These are phyloP conservation scores for Singerocomus inundabilis DNA, from an alignment of 1,284 basidiomycete genomes.

Conservation along the genomic window DNA sequence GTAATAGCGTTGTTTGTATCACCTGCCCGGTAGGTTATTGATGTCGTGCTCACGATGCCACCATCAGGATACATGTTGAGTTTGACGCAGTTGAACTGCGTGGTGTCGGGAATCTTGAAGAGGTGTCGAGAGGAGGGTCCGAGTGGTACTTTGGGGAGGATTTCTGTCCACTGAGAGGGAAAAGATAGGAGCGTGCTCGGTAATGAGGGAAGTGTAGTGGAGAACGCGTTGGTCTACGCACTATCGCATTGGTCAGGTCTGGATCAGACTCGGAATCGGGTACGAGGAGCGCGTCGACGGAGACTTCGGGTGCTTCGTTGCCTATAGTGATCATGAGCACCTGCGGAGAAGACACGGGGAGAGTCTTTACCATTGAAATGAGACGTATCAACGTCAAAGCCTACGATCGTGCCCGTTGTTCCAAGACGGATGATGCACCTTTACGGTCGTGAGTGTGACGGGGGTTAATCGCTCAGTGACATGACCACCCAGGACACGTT, in stretches of 20 bases:
- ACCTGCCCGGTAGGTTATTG: background rate
- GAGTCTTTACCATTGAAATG: constrained; percentile 89
- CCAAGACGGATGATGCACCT: constrained; percentile 93
- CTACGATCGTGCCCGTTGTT: constrained; percentile 72
- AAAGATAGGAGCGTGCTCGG: background rate
- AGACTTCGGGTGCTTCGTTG: constrained; percentile 87
- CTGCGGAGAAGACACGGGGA: background rate
- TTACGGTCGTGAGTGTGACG: background rate
- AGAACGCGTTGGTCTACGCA: constrained; percentile 33
- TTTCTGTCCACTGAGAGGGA: constrained; percentile 70
- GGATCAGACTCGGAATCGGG: constrained; percentile 43
- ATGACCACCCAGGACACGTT: too few species aligned
- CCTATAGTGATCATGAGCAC: constrained; percentile 40
- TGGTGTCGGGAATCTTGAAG: constrained; percentile 66
- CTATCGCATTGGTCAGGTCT: constrained; percentile 48
- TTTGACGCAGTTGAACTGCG: constrained; percentile 78
- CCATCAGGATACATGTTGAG: constrained; percentile 97
- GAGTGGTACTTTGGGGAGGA: constrained; percentile 72
- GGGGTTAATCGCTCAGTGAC: too few species aligned
- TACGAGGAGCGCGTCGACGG: constrained; percentile 64
- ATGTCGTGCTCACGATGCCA: constrained; percentile 71
- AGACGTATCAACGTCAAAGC: constrained; percentile 95
- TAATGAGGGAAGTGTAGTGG: background rate
- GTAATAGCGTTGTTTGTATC: constrained; percentile 8
- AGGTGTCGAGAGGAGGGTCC: constrained; percentile 86